These are phyloP conservation scores for Volvariella volvacea DNA, from an alignment of 1,284 basidiomycete species.

Conservation along the genomic window DNA sequence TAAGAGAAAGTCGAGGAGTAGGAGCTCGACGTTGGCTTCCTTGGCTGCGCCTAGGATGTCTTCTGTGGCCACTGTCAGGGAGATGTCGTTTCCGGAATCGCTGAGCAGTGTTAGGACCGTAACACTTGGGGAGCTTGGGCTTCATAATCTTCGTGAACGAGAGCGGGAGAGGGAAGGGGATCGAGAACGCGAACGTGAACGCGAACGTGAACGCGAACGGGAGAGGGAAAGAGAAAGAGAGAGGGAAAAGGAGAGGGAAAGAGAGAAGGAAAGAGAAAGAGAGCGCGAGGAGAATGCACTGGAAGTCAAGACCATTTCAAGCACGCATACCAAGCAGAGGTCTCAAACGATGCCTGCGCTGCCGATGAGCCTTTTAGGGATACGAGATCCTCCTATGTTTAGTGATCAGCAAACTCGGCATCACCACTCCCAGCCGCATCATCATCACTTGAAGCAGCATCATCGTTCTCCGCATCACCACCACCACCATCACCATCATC, in stretches of 20 bases:
- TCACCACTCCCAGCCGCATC: too few relatives aligned
- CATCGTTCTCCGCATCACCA: too few relatives aligned
- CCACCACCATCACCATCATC: too few relatives aligned
- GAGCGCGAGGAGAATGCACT: conserved; percentile 19
- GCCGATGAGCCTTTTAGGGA: conserved; percentile 10
- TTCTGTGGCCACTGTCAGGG: conserved; percentile 23
- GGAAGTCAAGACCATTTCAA: conserved; percentile 17
- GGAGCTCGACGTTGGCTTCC: conserved; percentile 56
- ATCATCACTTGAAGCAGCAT: too few relatives aligned
- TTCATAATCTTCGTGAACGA: conserved; percentile 25
- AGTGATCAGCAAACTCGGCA: too few relatives aligned
- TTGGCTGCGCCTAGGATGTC: conserved; percentile 28
- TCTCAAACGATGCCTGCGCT: conserved; percentile 21
- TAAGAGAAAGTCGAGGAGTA: conserved; percentile 34
- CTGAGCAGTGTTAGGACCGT: conserved; percentile 65
- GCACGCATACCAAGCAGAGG: conserved; percentile 15
- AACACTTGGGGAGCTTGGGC: conserved; percentile 36
- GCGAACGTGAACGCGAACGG: conserved; percentile 4
- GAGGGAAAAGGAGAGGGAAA: too few relatives aligned
- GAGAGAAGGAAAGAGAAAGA: too few relatives aligned
- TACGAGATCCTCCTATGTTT: background rate
- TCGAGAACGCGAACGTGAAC: conserved; percentile 4
- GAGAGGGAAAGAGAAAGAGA: conserved; percentile 6
- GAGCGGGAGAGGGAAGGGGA: conserved; percentile 8
- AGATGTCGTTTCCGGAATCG: conserved; percentile 33